phyloP scores from a whole-genome alignment of 768 basidiomycete genomes.

The Leccinum variicolor region DNA sequence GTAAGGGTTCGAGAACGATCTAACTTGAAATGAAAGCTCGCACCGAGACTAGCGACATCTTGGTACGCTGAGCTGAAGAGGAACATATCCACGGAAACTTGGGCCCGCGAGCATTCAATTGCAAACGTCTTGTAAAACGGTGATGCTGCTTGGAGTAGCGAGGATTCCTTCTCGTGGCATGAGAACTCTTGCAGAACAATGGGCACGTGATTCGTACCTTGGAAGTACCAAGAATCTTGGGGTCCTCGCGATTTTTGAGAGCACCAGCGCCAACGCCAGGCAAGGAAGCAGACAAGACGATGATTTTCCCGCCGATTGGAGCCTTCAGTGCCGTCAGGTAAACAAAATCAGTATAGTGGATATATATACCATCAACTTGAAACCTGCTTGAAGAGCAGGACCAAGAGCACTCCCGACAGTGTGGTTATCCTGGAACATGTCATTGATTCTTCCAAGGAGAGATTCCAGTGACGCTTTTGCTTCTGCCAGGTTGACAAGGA shows the following conservation, averaged over 20 bases:
- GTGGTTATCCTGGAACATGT: conserved; percentile 98
- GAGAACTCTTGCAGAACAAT: background rate
- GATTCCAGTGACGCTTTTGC: conserved; percentile 74
- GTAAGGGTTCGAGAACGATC: background rate
- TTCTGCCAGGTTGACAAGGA: conserved; percentile 94
- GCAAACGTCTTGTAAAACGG: conserved; percentile 98
- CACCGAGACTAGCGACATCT: conserved; percentile 91
- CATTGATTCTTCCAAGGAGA: conserved; percentile 79
- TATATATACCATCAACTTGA: conserved; percentile 79
- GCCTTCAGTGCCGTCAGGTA: conserved; percentile 43
- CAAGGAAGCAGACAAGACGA: conserved; percentile 80
- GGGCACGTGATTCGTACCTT: conserved; percentile 51
- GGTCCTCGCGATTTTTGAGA: conserved; percentile 94
- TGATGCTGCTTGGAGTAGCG: conserved; percentile 87
- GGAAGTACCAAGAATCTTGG: conserved; percentile 90
- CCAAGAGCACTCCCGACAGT: conserved; percentile 92
- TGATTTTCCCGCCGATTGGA: conserved; percentile 92
- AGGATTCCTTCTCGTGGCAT: conserved; percentile 64
- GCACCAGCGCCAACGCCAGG: conserved; percentile 88
- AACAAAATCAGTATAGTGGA: background rate
- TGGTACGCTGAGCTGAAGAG: conserved; percentile 91
- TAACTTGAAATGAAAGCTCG: background rate
- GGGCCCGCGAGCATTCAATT: conserved; percentile 95
- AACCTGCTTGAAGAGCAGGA: conserved; percentile 92
- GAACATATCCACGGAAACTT: conserved; percentile 99